Conservation (phyloP, 2,329 filamentous ascomycete genomes). For the Aspergillus fumigatiaffinis region DNA sequence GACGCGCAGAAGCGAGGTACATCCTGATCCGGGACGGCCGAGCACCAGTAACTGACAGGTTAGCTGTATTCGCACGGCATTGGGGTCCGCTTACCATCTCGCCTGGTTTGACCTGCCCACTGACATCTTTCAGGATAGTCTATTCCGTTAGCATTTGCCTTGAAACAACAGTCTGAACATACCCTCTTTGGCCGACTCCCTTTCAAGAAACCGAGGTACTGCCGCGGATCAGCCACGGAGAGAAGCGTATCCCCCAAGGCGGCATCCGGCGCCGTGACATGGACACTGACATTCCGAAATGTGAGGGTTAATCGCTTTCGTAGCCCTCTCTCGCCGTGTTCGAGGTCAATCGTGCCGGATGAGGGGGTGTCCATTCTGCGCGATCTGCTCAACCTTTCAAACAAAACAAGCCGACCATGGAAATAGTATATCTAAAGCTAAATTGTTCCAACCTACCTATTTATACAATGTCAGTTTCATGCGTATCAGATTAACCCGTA, state of each 20-base stretch:
- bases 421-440: too few relatives aligned
- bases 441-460: neutral
- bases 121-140: constrained; percentile 39
- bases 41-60: constrained; percentile 56
- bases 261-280: constrained; percentile 34
- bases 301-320: constrained; percentile 34
- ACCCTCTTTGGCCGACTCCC: constrained; percentile 26
- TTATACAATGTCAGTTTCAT: constrained; percentile 10
- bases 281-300: constrained; percentile 32
- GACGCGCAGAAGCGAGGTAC: constrained; percentile 66
- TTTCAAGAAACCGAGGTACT: constrained; percentile 19
- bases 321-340: constrained; percentile 15
- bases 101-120: constrained; percentile 40
- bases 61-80: neutral
- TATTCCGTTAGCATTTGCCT: constrained; percentile 8
- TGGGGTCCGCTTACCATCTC: constrained; percentile 37
- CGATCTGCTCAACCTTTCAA: neutral
- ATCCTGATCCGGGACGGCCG: constrained; percentile 64
- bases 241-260: constrained; percentile 32
- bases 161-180: neutral
- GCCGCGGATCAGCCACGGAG: constrained; percentile 31
- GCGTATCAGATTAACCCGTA: constrained; percentile 8
- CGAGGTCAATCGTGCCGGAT: constrained; percentile 26
- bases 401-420: neutral
- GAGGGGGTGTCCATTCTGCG: constrained; percentile 25